Evolutionary conservation across 1,139 yeast species (phyloP).

Genomic region (Saccharomyces hybrid): DNA sequence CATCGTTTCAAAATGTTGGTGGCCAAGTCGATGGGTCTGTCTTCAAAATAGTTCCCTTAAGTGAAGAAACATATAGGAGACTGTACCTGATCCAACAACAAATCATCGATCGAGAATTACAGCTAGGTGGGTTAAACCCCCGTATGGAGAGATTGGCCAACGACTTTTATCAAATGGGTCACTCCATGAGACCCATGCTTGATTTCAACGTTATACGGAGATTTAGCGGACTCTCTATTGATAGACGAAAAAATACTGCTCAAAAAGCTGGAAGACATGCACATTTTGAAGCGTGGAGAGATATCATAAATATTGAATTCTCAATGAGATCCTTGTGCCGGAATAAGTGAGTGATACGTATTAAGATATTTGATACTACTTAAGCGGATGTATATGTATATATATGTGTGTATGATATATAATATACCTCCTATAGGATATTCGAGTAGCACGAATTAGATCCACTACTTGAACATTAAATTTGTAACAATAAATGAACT

Average conservation of each 20-base stretch:
- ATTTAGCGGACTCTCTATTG: conserved; percentile 51
- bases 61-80: conserved; percentile 69
- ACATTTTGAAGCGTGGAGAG: conserved; percentile 58
- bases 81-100: conserved; percentile 85
- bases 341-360: not conserved
- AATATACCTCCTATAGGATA: not conserved
- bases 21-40: conserved; percentile 76
- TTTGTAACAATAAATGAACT: not conserved
- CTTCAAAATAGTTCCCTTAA: conserved; percentile 64
- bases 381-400: not conserved
- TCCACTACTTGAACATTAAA: not conserved
- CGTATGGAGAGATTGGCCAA: conserved; percentile 56
- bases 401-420: no score
- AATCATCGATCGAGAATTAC: conserved; percentile 54
- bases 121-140: conserved; percentile 77
- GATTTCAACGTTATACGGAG: conserved; percentile 50
- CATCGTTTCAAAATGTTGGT: conserved; percentile 53
- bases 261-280: conserved; percentile 52
- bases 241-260: conserved; percentile 46
- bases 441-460: not conserved
- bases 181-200: conserved; percentile 45
- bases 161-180: conserved; percentile 23
- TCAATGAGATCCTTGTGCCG: conserved; percentile 29
- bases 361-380: not conserved
- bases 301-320: conserved; percentile 47